A percentile compares a stretch with the other conserved stretches of the same genome.
These are phyloP conservation scores for Leucogyrophana mollusca DNA, from an alignment of 768 basidiomycete species.

Conservation along the genomic window DNA sequence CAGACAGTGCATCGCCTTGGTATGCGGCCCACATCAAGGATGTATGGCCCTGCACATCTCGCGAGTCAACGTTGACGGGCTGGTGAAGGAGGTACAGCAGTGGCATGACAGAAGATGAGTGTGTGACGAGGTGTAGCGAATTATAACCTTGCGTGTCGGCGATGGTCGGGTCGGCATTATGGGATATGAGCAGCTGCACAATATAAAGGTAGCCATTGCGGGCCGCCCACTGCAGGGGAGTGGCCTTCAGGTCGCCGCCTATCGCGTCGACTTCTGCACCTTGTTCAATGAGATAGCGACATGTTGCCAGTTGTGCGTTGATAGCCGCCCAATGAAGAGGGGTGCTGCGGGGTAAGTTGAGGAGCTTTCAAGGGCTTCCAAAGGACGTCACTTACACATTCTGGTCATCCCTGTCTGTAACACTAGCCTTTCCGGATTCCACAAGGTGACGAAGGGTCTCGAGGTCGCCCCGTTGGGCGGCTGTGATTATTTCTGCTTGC, in stretches of 20 bases:
- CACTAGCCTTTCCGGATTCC: conserved; percentile 65
- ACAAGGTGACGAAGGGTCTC: conserved; percentile 61
- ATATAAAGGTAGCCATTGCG: conserved; percentile 96
- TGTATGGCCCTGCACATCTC: conserved; percentile 91
- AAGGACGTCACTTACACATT: conserved; percentile 52
- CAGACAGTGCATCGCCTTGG: conserved; percentile 95
- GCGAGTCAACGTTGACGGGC: conserved; percentile 87
- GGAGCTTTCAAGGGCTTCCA: not conserved
- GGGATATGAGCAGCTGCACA: conserved; percentile 85
- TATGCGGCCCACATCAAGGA: conserved; percentile 99
- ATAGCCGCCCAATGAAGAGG: conserved; percentile 98
- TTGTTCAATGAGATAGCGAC: conserved; percentile 83
- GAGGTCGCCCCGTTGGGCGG: conserved; percentile 87
- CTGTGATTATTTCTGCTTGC: conserved; percentile 72
- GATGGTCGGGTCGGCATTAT: conserved; percentile 92
- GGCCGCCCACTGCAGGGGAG: conserved; percentile 98
- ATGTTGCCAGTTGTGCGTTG: conserved; percentile 89
- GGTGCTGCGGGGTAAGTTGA: conserved; percentile 37
- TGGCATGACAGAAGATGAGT: conserved; percentile 94
- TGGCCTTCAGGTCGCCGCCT: conserved; percentile 92
- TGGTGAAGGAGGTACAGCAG: conserved; percentile 90
- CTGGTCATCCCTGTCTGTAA: conserved; percentile 81
- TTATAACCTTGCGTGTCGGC: conserved; percentile 95
- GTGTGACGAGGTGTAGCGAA: conserved; percentile 90
- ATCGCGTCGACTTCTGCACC: conserved; percentile 94